A percentile compares a stretch with the other conserved stretches of the same genome.
Evolutionary conservation across 345 rosid species (phyloP).

Genomic region (Euclidium syriacum): DNA sequence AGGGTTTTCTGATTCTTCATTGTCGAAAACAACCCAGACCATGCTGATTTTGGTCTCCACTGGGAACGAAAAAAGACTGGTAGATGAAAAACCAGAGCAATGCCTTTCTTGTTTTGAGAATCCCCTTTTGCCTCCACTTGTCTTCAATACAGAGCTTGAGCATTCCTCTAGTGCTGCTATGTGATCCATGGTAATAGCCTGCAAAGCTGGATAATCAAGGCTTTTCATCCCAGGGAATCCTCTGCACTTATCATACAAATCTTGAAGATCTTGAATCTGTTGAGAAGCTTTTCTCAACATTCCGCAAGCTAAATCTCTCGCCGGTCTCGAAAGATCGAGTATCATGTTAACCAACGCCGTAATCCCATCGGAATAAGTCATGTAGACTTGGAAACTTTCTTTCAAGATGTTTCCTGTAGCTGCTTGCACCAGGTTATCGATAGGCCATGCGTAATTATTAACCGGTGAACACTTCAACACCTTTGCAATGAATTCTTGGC

Average conservation of each 20-base stretch:
- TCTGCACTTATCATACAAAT: conserved; percentile 55
- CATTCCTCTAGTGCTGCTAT: conserved; percentile 54
- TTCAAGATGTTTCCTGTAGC: conserved; percentile 63
- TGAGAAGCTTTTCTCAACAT: conserved; percentile 59
- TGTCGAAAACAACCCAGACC: conserved; percentile 78
- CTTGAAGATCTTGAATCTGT: conserved; percentile 46
- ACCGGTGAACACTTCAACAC: conserved; percentile 55
- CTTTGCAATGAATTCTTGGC: conserved; percentile 54
- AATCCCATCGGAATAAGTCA: conserved; percentile 44
- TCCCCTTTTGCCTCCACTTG: conserved; percentile 11
- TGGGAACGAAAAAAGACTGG: conserved; percentile 39
- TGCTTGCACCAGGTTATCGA: conserved; percentile 46
- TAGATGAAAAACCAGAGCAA: conserved; percentile 13
- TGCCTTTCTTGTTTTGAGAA: conserved; percentile 10
- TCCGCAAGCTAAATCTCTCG: conserved; percentile 57
- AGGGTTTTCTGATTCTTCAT: conserved; percentile 31
- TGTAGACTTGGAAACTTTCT: conserved; percentile 82
- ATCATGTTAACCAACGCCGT: conserved; percentile 47
- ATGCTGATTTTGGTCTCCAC: conserved; percentile 74
- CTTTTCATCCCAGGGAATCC: conserved; percentile 39
- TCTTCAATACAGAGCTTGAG: conserved; percentile 21
- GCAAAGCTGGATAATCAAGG: conserved; percentile 63
- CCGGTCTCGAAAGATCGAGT: conserved; percentile 59
- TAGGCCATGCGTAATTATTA: conserved; percentile 12
- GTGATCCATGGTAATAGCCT: conserved; percentile 53